Evolutionary conservation across 805 yeast genomes (phyloP).

Genomic region (Kluyveromyces aestuarii): DNA sequence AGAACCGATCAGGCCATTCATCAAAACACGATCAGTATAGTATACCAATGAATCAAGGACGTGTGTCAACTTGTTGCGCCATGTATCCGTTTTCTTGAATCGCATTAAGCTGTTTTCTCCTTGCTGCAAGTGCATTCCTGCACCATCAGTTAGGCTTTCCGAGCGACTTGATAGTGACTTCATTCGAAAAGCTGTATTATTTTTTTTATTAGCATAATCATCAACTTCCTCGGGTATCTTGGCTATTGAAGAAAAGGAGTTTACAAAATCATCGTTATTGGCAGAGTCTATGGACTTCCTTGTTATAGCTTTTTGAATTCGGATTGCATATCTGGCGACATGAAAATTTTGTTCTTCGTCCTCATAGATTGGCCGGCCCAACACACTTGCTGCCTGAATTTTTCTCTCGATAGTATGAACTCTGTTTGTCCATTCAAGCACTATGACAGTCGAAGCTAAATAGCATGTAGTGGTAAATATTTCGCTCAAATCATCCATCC

Average conservation of each 20-base stretch:
- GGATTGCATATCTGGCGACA: constrained; percentile 23
- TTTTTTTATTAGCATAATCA: no score
- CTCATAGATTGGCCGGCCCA: constrained; percentile 69
- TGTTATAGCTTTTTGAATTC: constrained; percentile 19
- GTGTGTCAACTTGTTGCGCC: constrained; percentile 15
- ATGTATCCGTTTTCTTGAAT: constrained; percentile 6
- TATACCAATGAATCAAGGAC: constrained; percentile 34
- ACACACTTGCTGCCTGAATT: constrained; percentile 58
- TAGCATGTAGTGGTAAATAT: constrained; percentile 66
- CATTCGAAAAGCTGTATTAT: no score
- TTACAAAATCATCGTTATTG: not conserved
- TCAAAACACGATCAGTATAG: constrained; percentile 45
- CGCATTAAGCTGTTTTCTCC: not conserved
- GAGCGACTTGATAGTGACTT: not conserved
- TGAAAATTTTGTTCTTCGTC: constrained; percentile 39
- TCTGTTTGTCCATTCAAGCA: constrained; percentile 82
- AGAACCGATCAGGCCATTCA: constrained; percentile 50
- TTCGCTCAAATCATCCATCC: constrained; percentile 69
- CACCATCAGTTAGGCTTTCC: not conserved
- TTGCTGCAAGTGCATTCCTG: not conserved
- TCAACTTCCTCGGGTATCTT: no score
- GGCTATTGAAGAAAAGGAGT: no score
- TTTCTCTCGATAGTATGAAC: constrained; percentile 46
- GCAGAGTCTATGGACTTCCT: constrained; percentile 4
- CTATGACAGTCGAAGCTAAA: constrained; percentile 59